Base-by-base conservation (phyloP, 208 protist genomes). In the Acanthamoeba lenticulata region DNA sequence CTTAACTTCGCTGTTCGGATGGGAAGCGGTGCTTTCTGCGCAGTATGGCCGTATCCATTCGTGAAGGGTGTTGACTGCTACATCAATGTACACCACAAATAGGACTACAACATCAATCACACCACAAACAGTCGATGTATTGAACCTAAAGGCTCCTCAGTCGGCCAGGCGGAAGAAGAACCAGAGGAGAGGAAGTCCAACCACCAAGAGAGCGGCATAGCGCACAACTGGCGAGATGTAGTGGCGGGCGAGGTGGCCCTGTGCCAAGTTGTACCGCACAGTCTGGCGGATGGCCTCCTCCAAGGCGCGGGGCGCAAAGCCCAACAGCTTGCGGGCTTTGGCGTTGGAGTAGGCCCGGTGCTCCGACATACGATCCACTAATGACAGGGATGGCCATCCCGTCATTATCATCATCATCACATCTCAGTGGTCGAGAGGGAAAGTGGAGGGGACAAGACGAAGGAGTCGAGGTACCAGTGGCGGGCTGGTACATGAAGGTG, bases 221-320 rank as follows among this genome's bases (percentile, higher is more conserved):
- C 65, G 34, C 83, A 69, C 24, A 3, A 90, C 47, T 38, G 83
- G 83, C 32, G 83, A 90, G 15, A 90, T 2, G 27, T 27, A 9
- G 38, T 90, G 57, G 21, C 83, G 83, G 19, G 47, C 34, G 52
- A 90, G 3, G 83, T 69, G 52, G 19, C 52, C 83, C 57, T 62
- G 65, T 24, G 38, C 83, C n/a, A 90, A 24, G 57, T 90, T 72
- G 57, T 90, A 69, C n/a, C 57, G 52, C 47, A 90, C 57, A 3
- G 83, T 90, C 34, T 90, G 83, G 21, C 57, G 83, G 21, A 90
- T 90, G 83, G 83, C 83, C 36, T 90, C 21, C 83, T 62, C 57
- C 21, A 90, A 13, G 24, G 29, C 27, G 38, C 4, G 21, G 24
- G 83, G 83, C 34, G 19, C 36, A 15, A 62, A 90, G n/a, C 83